Conservation (phyloP, 768 basidiomycete species). For the Amanita fuliginea region DNA sequence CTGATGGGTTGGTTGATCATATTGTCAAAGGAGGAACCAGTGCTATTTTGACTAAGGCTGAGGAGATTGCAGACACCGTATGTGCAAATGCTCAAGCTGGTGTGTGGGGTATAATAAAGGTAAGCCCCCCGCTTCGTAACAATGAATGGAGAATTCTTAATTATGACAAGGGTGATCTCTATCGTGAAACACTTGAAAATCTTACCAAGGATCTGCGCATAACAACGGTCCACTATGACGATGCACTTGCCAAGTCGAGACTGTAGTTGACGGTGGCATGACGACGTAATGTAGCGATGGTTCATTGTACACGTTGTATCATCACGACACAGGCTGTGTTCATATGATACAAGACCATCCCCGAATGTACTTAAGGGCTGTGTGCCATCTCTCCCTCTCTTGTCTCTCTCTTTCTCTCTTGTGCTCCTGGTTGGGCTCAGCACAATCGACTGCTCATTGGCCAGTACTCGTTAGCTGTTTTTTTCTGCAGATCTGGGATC, state of each 20-base stretch:
- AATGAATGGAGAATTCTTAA: background rate
- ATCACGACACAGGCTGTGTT: too few relatives aligned
- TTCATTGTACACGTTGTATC: too few relatives aligned
- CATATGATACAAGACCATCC: too few relatives aligned
- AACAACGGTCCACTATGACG: slow-evolving; percentile 27
- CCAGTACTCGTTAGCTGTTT: slow-evolving; percentile 13
- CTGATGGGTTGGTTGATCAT: slow-evolving; percentile 59
- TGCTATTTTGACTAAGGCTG: slow-evolving; percentile 51
- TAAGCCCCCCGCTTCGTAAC: slow-evolving; percentile 11
- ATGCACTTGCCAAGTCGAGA: slow-evolving; percentile 38
- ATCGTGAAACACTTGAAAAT: slow-evolving; percentile 38
- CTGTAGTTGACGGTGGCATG: slow-evolving; percentile 17
- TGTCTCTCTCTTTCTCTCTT: slow-evolving; percentile 15
- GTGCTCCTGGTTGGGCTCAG: slow-evolving; percentile 6
- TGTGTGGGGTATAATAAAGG: slow-evolving; percentile 71
- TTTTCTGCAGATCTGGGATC: slow-evolving; percentile 6
- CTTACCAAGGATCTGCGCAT: slow-evolving; percentile 27
- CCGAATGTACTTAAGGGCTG: background rate
- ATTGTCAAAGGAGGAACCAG: slow-evolving; percentile 51
- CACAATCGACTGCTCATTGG: slow-evolving; percentile 12
- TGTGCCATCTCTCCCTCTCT: background rate
- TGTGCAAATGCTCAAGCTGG: slow-evolving; percentile 41
- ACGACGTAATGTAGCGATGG: too few relatives aligned
- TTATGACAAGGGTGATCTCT: slow-evolving; percentile 35
- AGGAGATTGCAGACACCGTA: slow-evolving; percentile 45